Base-by-base conservation (phyloP, 768 basidiomycete species). In the Tricholoma sp. region DNA sequence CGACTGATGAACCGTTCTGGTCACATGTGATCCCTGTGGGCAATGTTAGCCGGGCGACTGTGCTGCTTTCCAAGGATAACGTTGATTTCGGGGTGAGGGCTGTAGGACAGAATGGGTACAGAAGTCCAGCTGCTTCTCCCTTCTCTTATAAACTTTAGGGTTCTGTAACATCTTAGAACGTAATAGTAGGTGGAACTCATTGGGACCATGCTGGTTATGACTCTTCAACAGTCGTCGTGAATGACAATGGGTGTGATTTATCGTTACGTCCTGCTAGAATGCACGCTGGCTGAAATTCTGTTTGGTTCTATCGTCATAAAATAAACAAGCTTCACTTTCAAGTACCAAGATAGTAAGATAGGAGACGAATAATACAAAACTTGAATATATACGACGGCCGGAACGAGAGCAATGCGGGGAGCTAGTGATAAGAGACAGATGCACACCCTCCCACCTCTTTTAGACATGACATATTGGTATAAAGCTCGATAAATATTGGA, bases 101-200 rank as follows among this genome's bases (percentile, higher is more conserved):
- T 0, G 77, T 81, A 17, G 80, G 79, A 1, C 75, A 69, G 59
- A 81, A 83, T 57, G 80, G 80, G 1, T 78, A 74, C 61, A 74
- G 72, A 56, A 81, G 79, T 59, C 80, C 80, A n/a, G 80, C 79
- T 17, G 74, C 71, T 10, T 79, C 73, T 67, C 74, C 72, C 15
- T 52, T 57, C 50, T 44, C 59, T 20, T 24, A 24, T 24, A 39
- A 29, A 28, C 33, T 24, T 24, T 24, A 24, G 24, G 4, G 24
- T 24, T 24, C 24, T 24, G 24, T 24, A 24, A 24, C 24, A 24
- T 24, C 24, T 34, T 4, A 34, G 34, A 9, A 13, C 9, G 34
- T 34, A 34, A 34, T 13, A 4, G 34, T 13, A 6, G 34, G 5
- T 34, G 34, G 9, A 13, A 13, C 34, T 24, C 24, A 2, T 24